phyloP scores from a whole-genome alignment of 495 filamentous ascomycete species.

The Friedmanniomyces endolithicus region DNA sequence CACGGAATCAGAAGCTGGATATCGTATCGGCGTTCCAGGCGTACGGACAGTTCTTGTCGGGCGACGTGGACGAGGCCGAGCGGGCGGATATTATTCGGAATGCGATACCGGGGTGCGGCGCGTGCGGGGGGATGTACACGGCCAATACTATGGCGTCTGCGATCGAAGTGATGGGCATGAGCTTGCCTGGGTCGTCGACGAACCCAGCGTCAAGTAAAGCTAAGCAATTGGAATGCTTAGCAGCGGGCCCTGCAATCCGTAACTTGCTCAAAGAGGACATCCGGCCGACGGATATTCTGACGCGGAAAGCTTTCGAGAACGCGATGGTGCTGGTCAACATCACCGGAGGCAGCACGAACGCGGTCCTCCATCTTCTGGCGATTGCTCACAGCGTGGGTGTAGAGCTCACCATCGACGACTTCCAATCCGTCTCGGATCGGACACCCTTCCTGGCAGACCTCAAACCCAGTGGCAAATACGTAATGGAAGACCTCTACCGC shows the following conservation, averaged over 20 bases:
- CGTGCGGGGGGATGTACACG: slow-evolving; percentile 98
- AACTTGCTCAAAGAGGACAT: slow-evolving; percentile 80
- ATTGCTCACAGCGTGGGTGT: slow-evolving; percentile 91
- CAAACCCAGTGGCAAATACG: slow-evolving; percentile 94
- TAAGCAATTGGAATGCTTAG: slow-evolving; percentile 77
- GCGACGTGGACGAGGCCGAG: slow-evolving; percentile 80
- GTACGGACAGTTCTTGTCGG: slow-evolving; percentile 87
- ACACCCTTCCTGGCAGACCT: slow-evolving; percentile 90
- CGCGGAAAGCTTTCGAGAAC: slow-evolving; percentile 84
- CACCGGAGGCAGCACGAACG: slow-evolving; percentile 91
- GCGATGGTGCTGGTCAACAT: slow-evolving; percentile 94
- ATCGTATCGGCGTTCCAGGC: slow-evolving; percentile 97
- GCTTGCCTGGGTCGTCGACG: slow-evolving; percentile 82
- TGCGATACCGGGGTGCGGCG: slow-evolving; percentile 84
- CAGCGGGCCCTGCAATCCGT: slow-evolving; percentile 75
- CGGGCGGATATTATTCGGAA: slow-evolving; percentile 90
- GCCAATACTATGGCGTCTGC: slow-evolving; percentile 97
- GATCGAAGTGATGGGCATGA: slow-evolving; percentile 95
- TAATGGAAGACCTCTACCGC: slow-evolving; percentile 80
- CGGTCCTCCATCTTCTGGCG: slow-evolving; percentile 90
- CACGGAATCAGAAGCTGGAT: slow-evolving; percentile 67
- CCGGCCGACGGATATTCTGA: slow-evolving; percentile 77
- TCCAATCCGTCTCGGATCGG: slow-evolving; percentile 84
- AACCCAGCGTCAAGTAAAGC: slow-evolving; percentile 77
- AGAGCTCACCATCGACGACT: slow-evolving; percentile 91